Evolutionary conservation across 495 filamentous ascomycete species (phyloP), one percentile per base, ranked within the genome.

Genomic region (Tetracladium marchalianum): DNA sequence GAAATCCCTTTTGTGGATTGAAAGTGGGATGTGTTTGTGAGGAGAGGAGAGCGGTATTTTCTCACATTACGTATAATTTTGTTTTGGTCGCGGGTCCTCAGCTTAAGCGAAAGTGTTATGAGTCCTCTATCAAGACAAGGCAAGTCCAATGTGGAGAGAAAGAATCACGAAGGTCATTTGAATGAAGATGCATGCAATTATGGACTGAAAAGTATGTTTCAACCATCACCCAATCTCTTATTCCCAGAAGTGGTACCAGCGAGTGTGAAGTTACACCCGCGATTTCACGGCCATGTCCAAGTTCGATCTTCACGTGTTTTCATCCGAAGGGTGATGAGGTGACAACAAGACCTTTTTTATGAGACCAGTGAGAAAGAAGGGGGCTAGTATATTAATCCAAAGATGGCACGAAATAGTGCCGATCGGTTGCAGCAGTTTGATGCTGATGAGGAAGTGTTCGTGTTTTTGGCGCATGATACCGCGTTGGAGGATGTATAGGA

Each of bases 391-490:
- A 9, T 50, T 13, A 56, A 68, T 13, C 33, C 47, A 0, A 51
- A 61, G 11, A 38, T 59, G 35, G 45, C 62, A 1, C 42, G 56
- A 1, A 61, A 63, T 15, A 70, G 65, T n/a, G 61, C 71, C 16
- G 57, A 54, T 9, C 69, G 66, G 41, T 31, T 76, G 31, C 64
- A 71, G 47, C 61, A 68, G 33, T 57, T 64, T 7, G 78, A 82
- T 51, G 72, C 68, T 7, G 53, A 66, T n/a, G 64, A 69, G 0
- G 66, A 73, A 43, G 58, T 78, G 0, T 56, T 80, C 18, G 62
- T 77, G 7, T 56, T 70, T 1, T 61, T 72, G n/a, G 71, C 75
- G 5, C 77, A 82, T 55, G 74, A 80, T 49, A 53, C 63, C 13
- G 60, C 60, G 15, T 13, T 82, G 44, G 15, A 65, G 11, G 64